phyloP scores from a whole-genome alignment of 495 filamentous ascomycete species.

The Amphirosellinia nigrospora region DNA sequence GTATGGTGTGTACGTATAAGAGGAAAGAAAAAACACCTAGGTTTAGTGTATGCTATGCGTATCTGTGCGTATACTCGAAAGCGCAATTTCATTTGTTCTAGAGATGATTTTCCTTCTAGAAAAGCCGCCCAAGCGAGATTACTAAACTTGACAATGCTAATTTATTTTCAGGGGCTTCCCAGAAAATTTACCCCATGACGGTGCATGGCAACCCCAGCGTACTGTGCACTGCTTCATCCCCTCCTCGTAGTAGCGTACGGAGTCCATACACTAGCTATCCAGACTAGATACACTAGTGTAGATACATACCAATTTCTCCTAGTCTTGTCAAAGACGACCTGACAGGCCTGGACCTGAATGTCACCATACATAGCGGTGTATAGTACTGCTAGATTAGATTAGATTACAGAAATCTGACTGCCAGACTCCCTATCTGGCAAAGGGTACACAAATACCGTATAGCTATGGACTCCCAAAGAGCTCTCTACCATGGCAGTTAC shows the following conservation, averaged over 20 bases:
- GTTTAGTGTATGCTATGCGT: neutral
- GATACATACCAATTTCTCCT: neutral
- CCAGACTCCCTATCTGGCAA: neutral
- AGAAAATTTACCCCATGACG: neutral
- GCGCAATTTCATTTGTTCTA: too few relatives aligned
- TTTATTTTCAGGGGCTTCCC: conserved; percentile 11
- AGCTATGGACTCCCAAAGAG: neutral
- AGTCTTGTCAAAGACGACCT: neutral
- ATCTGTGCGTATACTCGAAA: too few relatives aligned
- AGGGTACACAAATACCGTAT: neutral
- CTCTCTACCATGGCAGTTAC: neutral
- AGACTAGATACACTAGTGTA: too few relatives aligned
- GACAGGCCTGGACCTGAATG: neutral
- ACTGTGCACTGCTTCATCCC: neutral
- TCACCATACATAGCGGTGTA: neutral
- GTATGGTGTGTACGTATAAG: too few relatives aligned
- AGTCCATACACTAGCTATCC: too few relatives aligned
- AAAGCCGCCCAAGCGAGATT: conserved; percentile 14
- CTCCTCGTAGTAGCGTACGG: neutral
- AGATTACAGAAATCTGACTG: neutral
- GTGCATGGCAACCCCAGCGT: neutral
- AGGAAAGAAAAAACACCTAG: neutral
- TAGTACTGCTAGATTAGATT: neutral
- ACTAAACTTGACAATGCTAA: neutral
- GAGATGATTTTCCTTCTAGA: neutral